Conservation (phyloP, 73 alveolate genomes). For the Loxodes magnus region DNA sequence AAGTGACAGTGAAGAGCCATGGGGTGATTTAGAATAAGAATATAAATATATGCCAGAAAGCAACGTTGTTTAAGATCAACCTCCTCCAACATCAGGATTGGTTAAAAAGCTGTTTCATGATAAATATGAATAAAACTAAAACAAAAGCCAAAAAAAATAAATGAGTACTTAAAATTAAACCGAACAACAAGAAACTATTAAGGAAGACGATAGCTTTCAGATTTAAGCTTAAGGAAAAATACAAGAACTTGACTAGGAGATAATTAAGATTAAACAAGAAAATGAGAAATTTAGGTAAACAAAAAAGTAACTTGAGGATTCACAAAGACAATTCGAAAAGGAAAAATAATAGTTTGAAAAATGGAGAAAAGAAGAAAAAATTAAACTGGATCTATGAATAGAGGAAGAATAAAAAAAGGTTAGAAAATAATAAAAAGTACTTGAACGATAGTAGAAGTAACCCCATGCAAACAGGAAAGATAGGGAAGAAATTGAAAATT, state of each 20-base stretch:
- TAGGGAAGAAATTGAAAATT: constrained; percentile 6
- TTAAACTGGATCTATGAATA: not conserved
- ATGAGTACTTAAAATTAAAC: not conserved
- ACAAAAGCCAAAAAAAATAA: not conserved
- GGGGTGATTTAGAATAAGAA: too few relatives aligned
- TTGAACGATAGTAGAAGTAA: too few relatives aligned
- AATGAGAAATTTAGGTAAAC: not conserved
- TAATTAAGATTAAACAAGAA: not conserved
- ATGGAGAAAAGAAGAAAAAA: not conserved
- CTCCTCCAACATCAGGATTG: not conserved
- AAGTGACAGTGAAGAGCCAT: too few relatives aligned
- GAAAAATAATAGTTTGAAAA: not conserved
- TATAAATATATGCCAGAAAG: too few relatives aligned
- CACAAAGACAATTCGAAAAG: not conserved
- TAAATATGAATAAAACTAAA: not conserved
- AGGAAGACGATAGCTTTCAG: not conserved
- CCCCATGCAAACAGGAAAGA: too few relatives aligned
- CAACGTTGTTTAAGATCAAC: too few relatives aligned
- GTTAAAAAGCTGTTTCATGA: not conserved
- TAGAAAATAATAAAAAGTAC: constrained; percentile 2
- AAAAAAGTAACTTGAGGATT: not conserved
- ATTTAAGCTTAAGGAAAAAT: too few relatives aligned
- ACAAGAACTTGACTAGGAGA: too few relatives aligned
- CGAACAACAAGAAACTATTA: not conserved
- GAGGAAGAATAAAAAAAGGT: constrained; percentile 4